Conservation (phyloP, 1,139 yeast genomes). For the Waltiozyma sp. region DNA sequence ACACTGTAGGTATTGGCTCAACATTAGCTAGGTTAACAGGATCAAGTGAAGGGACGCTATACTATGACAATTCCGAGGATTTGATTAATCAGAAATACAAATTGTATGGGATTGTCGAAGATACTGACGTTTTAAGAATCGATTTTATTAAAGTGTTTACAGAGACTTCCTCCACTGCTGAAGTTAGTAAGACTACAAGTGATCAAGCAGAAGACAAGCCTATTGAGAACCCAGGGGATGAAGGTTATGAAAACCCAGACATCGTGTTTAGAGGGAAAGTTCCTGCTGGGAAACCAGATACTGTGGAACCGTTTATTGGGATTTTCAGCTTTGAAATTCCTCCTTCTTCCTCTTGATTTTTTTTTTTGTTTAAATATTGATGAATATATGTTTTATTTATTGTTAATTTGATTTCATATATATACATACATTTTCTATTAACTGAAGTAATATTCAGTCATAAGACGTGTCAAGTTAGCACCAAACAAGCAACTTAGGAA, state of each 20-base stretch:
- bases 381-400: no score
- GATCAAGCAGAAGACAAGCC: constrained; percentile 9
- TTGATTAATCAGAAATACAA: constrained; percentile 39
- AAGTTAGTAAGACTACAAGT: not conserved
- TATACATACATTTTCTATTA: no score
- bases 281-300: constrained; percentile 45
- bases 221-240: constrained; percentile 19
- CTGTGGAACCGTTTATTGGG: constrained; percentile 45
- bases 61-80: constrained; percentile 40
- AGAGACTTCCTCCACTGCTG: not conserved
- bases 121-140: constrained; percentile 36
- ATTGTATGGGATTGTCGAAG: constrained; percentile 40
- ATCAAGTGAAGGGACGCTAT: constrained; percentile 37
- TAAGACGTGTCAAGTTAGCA: constrained; percentile 57
- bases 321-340: constrained; percentile 38
- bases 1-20: constrained; percentile 40
- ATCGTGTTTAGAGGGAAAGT: constrained; percentile 40
- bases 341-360: constrained; percentile 2
- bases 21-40: constrained; percentile 51
- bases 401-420: no score
- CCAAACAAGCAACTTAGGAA: constrained; percentile 45
- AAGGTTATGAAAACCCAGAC: constrained; percentile 32
- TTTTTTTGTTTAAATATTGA: no score
- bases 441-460: constrained; percentile 57
- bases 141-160: constrained; percentile 40